Conservation (phyloP, 352 stramenopile species). For the Phytopythium kandeliae region DNA sequence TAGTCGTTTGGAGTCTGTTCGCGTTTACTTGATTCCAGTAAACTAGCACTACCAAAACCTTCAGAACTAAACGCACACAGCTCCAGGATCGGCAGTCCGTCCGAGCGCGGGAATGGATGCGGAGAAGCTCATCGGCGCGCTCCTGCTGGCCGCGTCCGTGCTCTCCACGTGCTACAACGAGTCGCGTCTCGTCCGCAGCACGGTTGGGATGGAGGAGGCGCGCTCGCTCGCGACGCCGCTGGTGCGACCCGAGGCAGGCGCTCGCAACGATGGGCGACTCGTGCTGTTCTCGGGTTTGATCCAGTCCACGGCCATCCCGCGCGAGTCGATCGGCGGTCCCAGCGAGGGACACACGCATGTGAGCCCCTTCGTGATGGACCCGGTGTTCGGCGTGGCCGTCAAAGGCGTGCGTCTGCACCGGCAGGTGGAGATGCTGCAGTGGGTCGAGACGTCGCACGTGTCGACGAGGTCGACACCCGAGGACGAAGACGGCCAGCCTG, state of each 20-base stretch:
- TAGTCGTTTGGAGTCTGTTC: too few relatives aligned
- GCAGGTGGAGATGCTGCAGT: constrained; percentile 77
- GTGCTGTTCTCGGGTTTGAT: constrained; percentile 50
- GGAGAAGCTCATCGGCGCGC: constrained; percentile 34
- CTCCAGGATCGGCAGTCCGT: neutral
- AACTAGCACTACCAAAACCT: too few relatives aligned
- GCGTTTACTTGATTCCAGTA: too few relatives aligned
- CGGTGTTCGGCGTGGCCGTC: constrained; percentile 49
- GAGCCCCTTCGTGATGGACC: constrained; percentile 55
- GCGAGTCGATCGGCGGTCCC: constrained; percentile 7
- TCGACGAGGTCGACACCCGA: constrained; percentile 33
- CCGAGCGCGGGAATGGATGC: constrained; percentile 21
- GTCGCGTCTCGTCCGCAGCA: constrained; percentile 36
- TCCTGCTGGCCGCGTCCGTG: constrained; percentile 43
- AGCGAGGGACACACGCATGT: constrained; percentile 15
- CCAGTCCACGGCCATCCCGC: constrained; percentile 19
- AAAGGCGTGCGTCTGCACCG: constrained; percentile 63
- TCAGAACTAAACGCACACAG: too few relatives aligned
- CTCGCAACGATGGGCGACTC: constrained; percentile 21
- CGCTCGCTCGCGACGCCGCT: constrained; percentile 23
- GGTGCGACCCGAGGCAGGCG: constrained; percentile 12
- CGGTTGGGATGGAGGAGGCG: constrained; percentile 47
- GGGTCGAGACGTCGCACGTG: constrained; percentile 69
- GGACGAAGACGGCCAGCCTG: constrained; percentile 36
- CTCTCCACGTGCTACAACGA: constrained; percentile 51